Conservation (phyloP, 1,284 basidiomycete species). For the Rhodotorula sp. region DNA sequence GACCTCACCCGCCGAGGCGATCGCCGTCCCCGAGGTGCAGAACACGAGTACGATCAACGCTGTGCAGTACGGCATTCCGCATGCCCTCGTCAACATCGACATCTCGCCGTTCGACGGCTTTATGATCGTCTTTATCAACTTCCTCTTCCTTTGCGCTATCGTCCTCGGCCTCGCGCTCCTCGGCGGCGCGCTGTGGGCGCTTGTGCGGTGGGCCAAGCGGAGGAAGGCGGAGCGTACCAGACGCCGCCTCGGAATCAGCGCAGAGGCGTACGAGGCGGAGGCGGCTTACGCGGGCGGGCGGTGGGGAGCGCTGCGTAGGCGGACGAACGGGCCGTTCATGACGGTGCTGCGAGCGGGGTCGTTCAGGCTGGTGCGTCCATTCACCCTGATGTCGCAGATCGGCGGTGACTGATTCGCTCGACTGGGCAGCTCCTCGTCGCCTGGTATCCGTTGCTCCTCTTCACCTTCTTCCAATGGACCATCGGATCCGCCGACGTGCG, state of each 20-base stretch:
- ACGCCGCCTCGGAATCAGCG: conserved; percentile 38
- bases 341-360: conserved; percentile 52
- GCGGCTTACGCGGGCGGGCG: conserved; percentile 53
- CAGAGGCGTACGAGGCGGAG: conserved; percentile 46
- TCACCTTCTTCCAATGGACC: conserved; percentile 85
- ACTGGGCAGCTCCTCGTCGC: conserved; percentile 62
- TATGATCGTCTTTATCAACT: conserved; percentile 45
- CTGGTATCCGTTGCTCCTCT: conserved; percentile 69
- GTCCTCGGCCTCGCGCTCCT: conserved; percentile 39
- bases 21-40: conserved; percentile 40
- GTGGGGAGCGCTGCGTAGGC: conserved; percentile 56
- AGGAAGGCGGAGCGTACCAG: neutral
- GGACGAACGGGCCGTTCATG: conserved; percentile 41
- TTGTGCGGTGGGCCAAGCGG: conserved; percentile 12
- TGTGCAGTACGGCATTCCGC: conserved; percentile 29
- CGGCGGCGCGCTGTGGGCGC: conserved; percentile 21
- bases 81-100: conserved; percentile 30
- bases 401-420: conserved; percentile 1
- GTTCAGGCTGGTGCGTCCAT: conserved; percentile 48
- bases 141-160: conserved; percentile 40
- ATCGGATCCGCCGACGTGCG: conserved; percentile 51
- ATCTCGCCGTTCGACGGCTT: conserved; percentile 45
- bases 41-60: conserved; percentile 25
- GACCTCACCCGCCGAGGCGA: conserved; percentile 6
- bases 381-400: neutral